These are phyloP conservation scores for Aspergillus sp. DNA, from an alignment of 2,329 filamentous ascomycete genomes.

Conservation along the genomic window DNA sequence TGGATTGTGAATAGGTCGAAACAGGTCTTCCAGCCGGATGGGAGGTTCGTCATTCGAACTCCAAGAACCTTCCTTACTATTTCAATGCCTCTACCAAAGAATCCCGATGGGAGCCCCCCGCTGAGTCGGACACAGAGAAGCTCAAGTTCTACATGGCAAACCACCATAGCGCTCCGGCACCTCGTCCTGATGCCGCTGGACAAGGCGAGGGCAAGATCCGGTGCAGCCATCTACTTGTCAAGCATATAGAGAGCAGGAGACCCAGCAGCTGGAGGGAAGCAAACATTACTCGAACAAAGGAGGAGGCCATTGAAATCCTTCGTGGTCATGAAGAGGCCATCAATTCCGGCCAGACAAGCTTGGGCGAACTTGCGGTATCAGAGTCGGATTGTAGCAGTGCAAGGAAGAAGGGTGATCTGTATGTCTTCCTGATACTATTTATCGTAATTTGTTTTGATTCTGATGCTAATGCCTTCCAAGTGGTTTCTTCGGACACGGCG, in stretches of 20 bases:
- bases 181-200: constrained; percentile 25
- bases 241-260: constrained; percentile 82
- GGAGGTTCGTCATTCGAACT: constrained; percentile 97
- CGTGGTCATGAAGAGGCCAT: constrained; percentile 72
- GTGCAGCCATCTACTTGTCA: constrained; percentile 86
- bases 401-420: constrained; percentile 86
- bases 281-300: constrained; percentile 81
- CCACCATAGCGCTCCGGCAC: constrained; percentile 62
- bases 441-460: constrained; percentile 1
- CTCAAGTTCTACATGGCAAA: constrained; percentile 91
- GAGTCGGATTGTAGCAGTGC: constrained; percentile 97
- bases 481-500: constrained; percentile 86
- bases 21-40: constrained; percentile 79
- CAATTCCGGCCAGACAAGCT: constrained; percentile 58
- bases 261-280: constrained; percentile 91
- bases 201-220: constrained; percentile 78
- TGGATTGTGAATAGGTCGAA: constrained; percentile 49
- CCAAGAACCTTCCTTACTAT: constrained; percentile 98
- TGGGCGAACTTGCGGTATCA: constrained; percentile 79
- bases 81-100: constrained; percentile 84
- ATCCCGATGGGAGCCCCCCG: constrained; percentile 91
- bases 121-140: constrained; percentile 82
- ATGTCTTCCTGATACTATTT: constrained; percentile 30
- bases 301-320: constrained; percentile 78
- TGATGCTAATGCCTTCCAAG: constrained; percentile 32